Conservation (phyloP, 1,284 basidiomycete species). For the Lignosus rhinocerotis region DNA sequence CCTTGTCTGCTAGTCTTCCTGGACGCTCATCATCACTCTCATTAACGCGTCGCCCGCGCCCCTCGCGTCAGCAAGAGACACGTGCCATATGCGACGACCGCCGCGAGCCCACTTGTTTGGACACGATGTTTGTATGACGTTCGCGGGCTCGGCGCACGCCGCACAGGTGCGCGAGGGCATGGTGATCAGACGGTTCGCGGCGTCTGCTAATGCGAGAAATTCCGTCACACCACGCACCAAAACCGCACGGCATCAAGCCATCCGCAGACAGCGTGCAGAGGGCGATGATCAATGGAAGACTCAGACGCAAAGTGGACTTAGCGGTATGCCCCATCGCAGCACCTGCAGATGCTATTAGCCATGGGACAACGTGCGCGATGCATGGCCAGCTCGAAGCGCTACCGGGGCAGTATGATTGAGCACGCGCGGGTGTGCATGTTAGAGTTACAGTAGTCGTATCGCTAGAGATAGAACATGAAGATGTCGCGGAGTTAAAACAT, state of each 20-base stretch:
- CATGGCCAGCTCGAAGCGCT: not conserved
- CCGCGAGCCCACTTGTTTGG: not conserved
- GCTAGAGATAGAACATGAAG: not conserved
- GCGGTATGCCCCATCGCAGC: not conserved
- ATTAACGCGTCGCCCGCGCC: no score
- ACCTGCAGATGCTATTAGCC: no score
- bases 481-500: not conserved
- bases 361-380: not conserved
- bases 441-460: not conserved
- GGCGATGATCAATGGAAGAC: conserved; percentile 10
- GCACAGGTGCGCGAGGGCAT: not conserved
- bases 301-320: not conserved
- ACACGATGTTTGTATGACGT: not conserved
- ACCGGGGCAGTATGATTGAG: not conserved
- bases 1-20: not conserved
- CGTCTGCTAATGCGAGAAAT: conserved; percentile 1
- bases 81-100: not conserved
- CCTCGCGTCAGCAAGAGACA: not conserved
- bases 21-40: not conserved
- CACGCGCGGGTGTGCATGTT: no score
- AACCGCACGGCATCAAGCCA: conserved; percentile 28
- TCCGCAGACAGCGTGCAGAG: conserved; percentile 2
- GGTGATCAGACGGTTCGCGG: not conserved
- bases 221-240: conserved; percentile 23
- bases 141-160: not conserved